Conservation (phyloP, 2,329 filamentous ascomycete genomes). For the Fusarium succisae region DNA sequence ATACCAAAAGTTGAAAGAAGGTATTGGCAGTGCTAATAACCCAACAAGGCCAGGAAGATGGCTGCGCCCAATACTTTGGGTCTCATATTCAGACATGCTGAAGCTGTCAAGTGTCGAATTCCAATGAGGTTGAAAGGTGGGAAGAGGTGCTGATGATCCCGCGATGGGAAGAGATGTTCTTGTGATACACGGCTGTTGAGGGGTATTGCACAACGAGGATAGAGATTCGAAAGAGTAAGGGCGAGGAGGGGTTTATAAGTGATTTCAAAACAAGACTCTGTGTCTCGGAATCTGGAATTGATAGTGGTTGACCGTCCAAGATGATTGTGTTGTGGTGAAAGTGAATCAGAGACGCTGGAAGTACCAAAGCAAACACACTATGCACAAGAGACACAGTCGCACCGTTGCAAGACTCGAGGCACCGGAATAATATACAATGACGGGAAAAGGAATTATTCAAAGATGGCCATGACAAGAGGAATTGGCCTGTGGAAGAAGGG, state of each 20-base stretch:
- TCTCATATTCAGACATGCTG: constrained; percentile 38
- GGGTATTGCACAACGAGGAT: constrained; percentile 7
- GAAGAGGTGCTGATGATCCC: constrained; percentile 36
- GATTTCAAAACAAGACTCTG: constrained; percentile 17
- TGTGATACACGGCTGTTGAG: constrained; percentile 23
- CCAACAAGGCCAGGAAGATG: constrained; percentile 27
- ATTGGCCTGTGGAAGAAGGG: constrained; percentile 37
- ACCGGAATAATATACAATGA: constrained; percentile 42
- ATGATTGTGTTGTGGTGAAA: constrained; percentile 24
- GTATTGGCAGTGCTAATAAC: constrained; percentile 28
- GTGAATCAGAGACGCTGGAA: constrained; percentile 43
- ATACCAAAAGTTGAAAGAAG: constrained; percentile 49
- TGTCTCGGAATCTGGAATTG: constrained; percentile 32
- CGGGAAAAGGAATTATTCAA: constrained; percentile 41
- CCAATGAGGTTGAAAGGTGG: constrained; percentile 19
- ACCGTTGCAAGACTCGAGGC: constrained; percentile 32
- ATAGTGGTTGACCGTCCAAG: constrained; percentile 37
- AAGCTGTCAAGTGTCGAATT: constrained; percentile 17
- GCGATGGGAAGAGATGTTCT: constrained; percentile 9
- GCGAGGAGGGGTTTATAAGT: constrained; percentile 19
- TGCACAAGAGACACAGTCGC: constrained; percentile 40
- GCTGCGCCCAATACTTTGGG: constrained; percentile 20
- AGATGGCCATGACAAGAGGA: constrained; percentile 42
- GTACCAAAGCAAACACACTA: constrained; percentile 41
- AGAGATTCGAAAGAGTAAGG: constrained; percentile 21